Evolutionary conservation across 2,329 filamentous ascomycete species (phyloP), one percentile per base, ranked within the genome.

Genomic region (Aspergillus candidus): DNA sequence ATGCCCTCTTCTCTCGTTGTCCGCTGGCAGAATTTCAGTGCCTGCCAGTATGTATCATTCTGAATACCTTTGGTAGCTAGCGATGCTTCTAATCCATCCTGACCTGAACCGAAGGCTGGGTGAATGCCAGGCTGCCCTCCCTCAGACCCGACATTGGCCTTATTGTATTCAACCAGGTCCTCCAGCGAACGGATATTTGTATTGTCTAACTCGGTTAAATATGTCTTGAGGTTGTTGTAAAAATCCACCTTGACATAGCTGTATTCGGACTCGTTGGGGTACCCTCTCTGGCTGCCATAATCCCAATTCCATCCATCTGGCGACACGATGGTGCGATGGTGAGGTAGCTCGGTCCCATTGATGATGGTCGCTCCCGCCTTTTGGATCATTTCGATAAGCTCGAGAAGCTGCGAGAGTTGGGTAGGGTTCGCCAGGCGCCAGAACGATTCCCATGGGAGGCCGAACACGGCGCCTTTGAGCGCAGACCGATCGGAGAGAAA

Each of bases 291-390:
- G 5, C 67, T 72, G 11, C 83, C 83, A 50, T 79, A 84, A 55
- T 85, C 82, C 76, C 85, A 89, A 62, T 88, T 72, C 84, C 84
- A 89, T n/a, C 82, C 82, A 38, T 76, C 61, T 0, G 79, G 82
- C 29, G 76, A 77, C 11, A 88, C 75, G 17, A 86, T 77, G 0
- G 68, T 77, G 56, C 81, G 63, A 54, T 79, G 76, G 58, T 79
- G 70, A 15, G 79, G 78, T 2, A 89, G 72, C 58, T 89, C 84
- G 0, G 83, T 86, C 18, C 75, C 74, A 56, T 88, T 86, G 56
- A 88, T 69, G 33, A 89, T 72, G 1, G 74, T 83, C 0, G 82
- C 84, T 1, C 86, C 84, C 0, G 80, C 79, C 0, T 62, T 60
- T 56, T 77, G 56, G 31, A 89, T 77, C 17, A 79, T 57, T 0